Percentiles rank a stretch among this genome's conserved stretches.
These are phyloP conservation scores for Puccinia polysora DNA, from an alignment of 1,284 basidiomycete species.

Conservation along the genomic window DNA sequence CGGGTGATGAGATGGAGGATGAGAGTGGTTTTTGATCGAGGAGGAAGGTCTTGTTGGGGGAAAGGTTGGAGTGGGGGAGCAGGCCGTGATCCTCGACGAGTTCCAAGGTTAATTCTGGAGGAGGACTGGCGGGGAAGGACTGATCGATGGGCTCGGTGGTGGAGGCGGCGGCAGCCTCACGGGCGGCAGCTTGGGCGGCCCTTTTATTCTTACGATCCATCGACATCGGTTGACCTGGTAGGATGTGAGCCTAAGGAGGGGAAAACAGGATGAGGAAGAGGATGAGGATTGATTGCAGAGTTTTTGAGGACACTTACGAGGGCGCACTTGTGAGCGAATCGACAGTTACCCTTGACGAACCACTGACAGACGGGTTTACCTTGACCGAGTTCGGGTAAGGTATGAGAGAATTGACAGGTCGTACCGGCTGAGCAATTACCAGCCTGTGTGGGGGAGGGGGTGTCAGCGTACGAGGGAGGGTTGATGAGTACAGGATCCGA, in stretches of 20 bases:
- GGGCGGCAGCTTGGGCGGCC: conserved; percentile 70
- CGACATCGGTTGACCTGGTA: conserved; percentile 84
- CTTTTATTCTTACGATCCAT: conserved; percentile 99
- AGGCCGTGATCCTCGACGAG: conserved; percentile 9
- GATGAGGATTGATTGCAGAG: neutral
- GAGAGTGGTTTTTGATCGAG: conserved; percentile 42
- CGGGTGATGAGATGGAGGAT: conserved; percentile 43
- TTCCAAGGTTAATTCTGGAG: conserved; percentile 29
- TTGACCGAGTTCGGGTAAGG: conserved; percentile 56
- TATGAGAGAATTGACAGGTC: conserved; percentile 92
- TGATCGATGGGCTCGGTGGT: conserved; percentile 45
- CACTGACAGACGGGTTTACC: conserved; percentile 90
- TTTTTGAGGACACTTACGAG: neutral
- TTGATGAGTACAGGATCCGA: no score
- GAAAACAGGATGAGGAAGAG: conserved; percentile 35
- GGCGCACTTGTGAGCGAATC: conserved; percentile 90
- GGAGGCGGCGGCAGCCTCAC: conserved; percentile 46
- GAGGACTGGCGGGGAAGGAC: conserved; percentile 26
- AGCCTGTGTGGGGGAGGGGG: no score
- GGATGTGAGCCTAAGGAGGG: conserved; percentile 68
- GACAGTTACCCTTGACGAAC: conserved; percentile 84
- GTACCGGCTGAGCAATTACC: conserved; percentile 72
- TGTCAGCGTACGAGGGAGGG: no score
- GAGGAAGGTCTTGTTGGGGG: conserved; percentile 21
- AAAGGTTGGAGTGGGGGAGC: neutral